These are phyloP conservation scores for Dispira simplex DNA, from an alignment of 192 early-diverging fungal genomes.

Conservation along the genomic window DNA sequence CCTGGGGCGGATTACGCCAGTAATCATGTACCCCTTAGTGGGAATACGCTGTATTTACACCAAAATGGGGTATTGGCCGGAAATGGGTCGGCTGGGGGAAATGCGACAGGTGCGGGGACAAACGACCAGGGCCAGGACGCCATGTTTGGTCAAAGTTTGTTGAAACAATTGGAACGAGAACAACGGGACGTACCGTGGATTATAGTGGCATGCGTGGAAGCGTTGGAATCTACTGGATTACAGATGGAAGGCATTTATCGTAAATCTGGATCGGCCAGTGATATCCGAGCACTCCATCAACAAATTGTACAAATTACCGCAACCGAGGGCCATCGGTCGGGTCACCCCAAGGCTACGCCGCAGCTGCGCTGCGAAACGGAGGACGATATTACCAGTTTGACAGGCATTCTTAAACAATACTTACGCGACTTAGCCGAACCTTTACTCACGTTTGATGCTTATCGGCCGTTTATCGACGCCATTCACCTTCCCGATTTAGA, in stretches of 20 bases:
- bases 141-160: slow-evolving; percentile 51
- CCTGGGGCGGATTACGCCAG: slow-evolving; percentile 2
- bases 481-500: slow-evolving; percentile 17
- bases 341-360: slow-evolving; percentile 18
- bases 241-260: slow-evolving; percentile 67
- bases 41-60: neutral
- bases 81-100: neutral
- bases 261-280: slow-evolving; percentile 55
- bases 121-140: slow-evolving; percentile 17
- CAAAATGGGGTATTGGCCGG: slow-evolving; percentile 1
- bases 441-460: slow-evolving; percentile 50
- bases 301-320: slow-evolving; percentile 40
- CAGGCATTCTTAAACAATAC: slow-evolving; percentile 67
- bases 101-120: neutral
- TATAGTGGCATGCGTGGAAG: slow-evolving; percentile 45
- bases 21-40: slow-evolving; percentile 6
- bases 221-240: slow-evolving; percentile 53
- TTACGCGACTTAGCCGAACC: slow-evolving; percentile 61
- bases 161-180: slow-evolving; percentile 36
- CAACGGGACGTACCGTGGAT: slow-evolving; percentile 44
- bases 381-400: slow-evolving; percentile 64
- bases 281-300: slow-evolving; percentile 45
- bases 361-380: slow-evolving; percentile 18
- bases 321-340: slow-evolving; percentile 29
- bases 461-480: slow-evolving; percentile 46